Percentiles rank a stretch among this genome's conserved stretches.
These are phyloP conservation scores for Gigaspora rosea DNA, from an alignment of 192 early-diverging fungal species.

Conservation along the genomic window DNA sequence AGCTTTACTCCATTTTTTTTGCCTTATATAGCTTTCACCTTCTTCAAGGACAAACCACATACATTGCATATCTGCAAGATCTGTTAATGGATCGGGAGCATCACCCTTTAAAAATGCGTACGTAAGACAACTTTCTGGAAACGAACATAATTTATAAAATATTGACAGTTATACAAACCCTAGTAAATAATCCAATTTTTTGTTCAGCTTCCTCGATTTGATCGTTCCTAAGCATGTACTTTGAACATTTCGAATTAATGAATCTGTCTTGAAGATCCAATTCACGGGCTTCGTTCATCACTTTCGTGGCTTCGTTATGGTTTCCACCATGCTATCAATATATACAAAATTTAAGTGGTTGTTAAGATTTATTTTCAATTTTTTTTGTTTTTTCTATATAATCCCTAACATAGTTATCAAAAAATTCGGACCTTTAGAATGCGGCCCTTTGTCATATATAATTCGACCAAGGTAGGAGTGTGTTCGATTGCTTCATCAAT, in stretches of 20 bases:
- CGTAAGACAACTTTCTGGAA: not conserved
- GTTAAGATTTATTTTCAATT: constrained; percentile 6
- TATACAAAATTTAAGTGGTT: constrained; percentile 22
- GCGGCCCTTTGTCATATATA: constrained; percentile 90
- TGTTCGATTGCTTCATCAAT: constrained; percentile 83
- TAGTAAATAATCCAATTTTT: constrained; percentile 80
- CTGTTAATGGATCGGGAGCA: constrained; percentile 67
- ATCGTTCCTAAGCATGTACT: constrained; percentile 89
- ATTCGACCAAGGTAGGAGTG: constrained; percentile 89
- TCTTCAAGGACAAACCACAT: constrained; percentile 86
- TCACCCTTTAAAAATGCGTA: constrained; percentile 43
- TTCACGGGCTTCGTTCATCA: constrained; percentile 85
- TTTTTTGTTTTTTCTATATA: not conserved
- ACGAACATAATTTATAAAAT: not conserved
- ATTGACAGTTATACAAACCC: constrained; percentile 46
- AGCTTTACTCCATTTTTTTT: constrained; percentile 74
- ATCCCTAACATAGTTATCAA: not conserved
- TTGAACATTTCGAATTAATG: constrained; percentile 90
- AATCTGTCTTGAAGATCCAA: constrained; percentile 93
- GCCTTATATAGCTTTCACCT: constrained; percentile 69
- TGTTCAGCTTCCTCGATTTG: constrained; percentile 83
- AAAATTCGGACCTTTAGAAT: constrained; percentile 74
- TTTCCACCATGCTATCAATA: constrained; percentile 75
- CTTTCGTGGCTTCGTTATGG: constrained; percentile 63
- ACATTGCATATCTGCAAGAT: constrained; percentile 89